These are phyloP conservation scores for Podaxis sp. DNA, from an alignment of 768 basidiomycete species.

Conservation along the genomic window DNA sequence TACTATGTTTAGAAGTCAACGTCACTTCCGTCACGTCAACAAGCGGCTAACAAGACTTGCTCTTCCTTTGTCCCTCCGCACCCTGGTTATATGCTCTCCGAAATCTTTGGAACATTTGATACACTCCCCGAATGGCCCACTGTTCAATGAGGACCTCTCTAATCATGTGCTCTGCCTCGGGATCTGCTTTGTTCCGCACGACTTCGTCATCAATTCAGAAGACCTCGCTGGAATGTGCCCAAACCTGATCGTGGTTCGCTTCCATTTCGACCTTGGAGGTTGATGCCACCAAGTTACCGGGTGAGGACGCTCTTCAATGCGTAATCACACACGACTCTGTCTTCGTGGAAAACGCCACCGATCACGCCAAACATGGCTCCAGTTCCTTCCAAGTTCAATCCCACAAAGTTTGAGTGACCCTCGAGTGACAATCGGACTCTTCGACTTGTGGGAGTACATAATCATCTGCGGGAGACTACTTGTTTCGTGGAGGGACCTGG, in stretches of 20 bases:
- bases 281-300: background rate
- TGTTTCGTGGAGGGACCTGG: slow-evolving; percentile 14
- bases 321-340: slow-evolving; percentile 16
- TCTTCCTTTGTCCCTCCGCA: slow-evolving; percentile 16
- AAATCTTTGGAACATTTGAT: slow-evolving; percentile 12
- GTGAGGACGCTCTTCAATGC: slow-evolving; percentile 3
- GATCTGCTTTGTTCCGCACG: slow-evolving; percentile 13
- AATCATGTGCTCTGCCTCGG: slow-evolving; percentile 19
- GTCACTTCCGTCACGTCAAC: slow-evolving; percentile 18
- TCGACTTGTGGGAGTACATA: slow-evolving; percentile 14
- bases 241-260: slow-evolving; percentile 19
- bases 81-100: slow-evolving; percentile 17
- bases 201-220: slow-evolving; percentile 11
- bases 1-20: background rate
- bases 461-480: slow-evolving; percentile 14
- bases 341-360: slow-evolving; percentile 3
- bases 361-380: slow-evolving; percentile 13
- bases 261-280: slow-evolving; percentile 15
- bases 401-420: slow-evolving; percentile 21
- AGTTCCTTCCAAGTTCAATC: slow-evolving; percentile 18
- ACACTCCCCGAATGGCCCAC: slow-evolving; percentile 16
- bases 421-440: slow-evolving; percentile 9
- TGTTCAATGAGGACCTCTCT: slow-evolving; percentile 14
- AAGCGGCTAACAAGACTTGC: slow-evolving; percentile 18
- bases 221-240: slow-evolving; percentile 2